A percentile compares a stretch with the other conserved stretches of the same genome.
These are phyloP conservation scores for Aeminium ludgeri DNA, from an alignment of 495 filamentous ascomycete genomes.

Conservation along the genomic window DNA sequence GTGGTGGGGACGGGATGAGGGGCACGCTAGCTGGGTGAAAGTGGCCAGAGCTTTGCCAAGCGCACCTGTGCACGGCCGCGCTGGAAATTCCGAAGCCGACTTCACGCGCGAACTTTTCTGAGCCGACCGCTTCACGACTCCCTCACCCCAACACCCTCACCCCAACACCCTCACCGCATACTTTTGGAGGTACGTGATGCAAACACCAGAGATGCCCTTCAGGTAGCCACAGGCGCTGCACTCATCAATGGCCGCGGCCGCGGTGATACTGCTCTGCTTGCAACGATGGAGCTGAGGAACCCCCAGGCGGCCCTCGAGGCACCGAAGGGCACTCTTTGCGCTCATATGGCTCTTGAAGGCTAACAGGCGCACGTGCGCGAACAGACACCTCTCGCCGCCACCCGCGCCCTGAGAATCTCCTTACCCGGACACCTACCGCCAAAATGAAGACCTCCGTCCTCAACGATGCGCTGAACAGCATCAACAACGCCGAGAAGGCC, in stretches of 20 bases:
- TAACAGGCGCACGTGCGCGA: slow-evolving; percentile 34
- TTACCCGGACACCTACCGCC: slow-evolving; percentile 30
- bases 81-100: too few species aligned
- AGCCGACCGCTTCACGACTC: not conserved
- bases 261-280: slow-evolving; percentile 56
- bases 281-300: slow-evolving; percentile 82
- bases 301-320: slow-evolving; percentile 33
- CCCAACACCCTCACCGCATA: not conserved
- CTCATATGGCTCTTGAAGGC: slow-evolving; percentile 70
- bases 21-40: too few species aligned
- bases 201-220: slow-evolving; percentile 14
- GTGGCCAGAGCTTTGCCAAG: too few species aligned
- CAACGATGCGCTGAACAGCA: slow-evolving; percentile 96
- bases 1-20: too few species aligned
- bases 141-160: slow-evolving; percentile 4
- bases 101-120: not conserved
- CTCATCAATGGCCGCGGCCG: slow-evolving; percentile 20
- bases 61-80: too few species aligned
- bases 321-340: slow-evolving; percentile 81
- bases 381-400: slow-evolving; percentile 29
- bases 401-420: slow-evolving; percentile 60
- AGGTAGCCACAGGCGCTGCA: slow-evolving; percentile 15
- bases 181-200: slow-evolving; percentile 12
- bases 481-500: slow-evolving; percentile 99
- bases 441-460: slow-evolving; percentile 98